Evolutionary conservation across 208 protist genomes (phyloP).

Genomic region (Porcisia hertigi): DNA sequence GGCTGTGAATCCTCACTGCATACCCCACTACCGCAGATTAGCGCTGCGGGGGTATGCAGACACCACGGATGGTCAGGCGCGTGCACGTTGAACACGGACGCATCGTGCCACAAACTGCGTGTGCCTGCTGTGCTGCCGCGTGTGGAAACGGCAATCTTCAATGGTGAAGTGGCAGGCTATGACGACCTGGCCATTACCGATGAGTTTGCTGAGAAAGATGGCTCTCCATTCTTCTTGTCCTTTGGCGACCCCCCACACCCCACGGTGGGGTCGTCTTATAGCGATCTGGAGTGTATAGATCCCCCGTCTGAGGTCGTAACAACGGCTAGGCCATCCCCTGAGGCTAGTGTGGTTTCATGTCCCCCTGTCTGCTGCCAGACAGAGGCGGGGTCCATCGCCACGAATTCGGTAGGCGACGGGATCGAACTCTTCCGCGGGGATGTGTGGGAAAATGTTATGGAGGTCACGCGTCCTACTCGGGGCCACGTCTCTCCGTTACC

Average conservation of each 20-base stretch:
- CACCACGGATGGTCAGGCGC: not conserved
- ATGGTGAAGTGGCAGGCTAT: not conserved
- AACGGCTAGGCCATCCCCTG: conserved; percentile 16
- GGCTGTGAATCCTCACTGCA: conserved; percentile 5
- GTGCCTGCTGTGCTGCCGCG: not conserved
- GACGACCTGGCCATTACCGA: not conserved
- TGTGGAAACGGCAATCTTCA: conserved; percentile 24
- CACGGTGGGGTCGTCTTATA: conserved; percentile 10
- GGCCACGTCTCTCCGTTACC: conserved; percentile 8
- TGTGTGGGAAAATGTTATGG: not conserved
- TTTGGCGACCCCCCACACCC: conserved; percentile 4
- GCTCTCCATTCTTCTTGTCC: not conserved
- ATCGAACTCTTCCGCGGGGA: conserved; percentile 3
- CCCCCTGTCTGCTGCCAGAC: not conserved
- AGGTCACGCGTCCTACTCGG: not conserved
- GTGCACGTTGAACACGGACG: not conserved
- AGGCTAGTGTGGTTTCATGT: not conserved
- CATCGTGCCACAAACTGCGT: not conserved
- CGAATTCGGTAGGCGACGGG: not conserved
- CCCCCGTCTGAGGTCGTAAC: conserved; percentile 1
- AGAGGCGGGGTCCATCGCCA: not conserved
- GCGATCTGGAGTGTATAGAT: conserved; percentile 5
- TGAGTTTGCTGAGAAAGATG: not conserved
- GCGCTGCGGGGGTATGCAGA: not conserved
- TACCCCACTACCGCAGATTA: not conserved